Base-by-base conservation (phyloP, 1,284 basidiomycete genomes). In the Ceratobasidium sp. region DNA sequence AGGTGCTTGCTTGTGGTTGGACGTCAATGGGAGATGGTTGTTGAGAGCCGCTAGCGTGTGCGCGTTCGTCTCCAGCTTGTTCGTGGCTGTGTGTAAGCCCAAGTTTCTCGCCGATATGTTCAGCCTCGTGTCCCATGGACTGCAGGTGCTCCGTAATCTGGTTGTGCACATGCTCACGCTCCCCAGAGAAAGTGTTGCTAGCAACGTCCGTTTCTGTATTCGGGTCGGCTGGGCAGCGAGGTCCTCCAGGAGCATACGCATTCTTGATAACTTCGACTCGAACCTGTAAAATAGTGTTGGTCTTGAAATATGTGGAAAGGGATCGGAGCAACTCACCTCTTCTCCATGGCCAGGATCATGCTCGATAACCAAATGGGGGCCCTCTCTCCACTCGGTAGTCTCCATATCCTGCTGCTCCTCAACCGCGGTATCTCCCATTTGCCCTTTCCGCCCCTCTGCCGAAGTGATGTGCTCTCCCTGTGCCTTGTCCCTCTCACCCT, bases 311-410 rank as follows among this genome's bases (percentile, higher is more conserved):
- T 64, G 61, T 73, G 20, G 26, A 76, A 71, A 75, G 51, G 80
- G 64, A 7, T 15, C 56, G 73, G 56, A 60, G 28, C 64, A 7
- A 82, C 89, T 65, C 77, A 92, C 92, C 85, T 93, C 92, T 73
- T 89, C 89, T 7, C 89, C 89, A n/a, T 88, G 87, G 0, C 86
- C 87, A 1, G 79, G 79, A 33, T 86, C 85, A 60, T 88, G 85
- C 83, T 94, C 93, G 76, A 93, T 86, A 51, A 96, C 83, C 49
- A 87, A 85, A 81, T 93, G 87, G 47, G 86, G 84, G 3, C 93
- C 94, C 82, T 95, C 92, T 79, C 86, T 85, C 88, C 91, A 94
- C 80, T 92, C 90, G 35, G 66, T 77, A 66, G 51, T 75, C 81
- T 81, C 58, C 78, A 80, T 63, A 77, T 81, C 53, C 17, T 45